Base-by-base conservation (phyloP, 306 rosid genomes). In the Elaeagnus macrophylla region DNA sequence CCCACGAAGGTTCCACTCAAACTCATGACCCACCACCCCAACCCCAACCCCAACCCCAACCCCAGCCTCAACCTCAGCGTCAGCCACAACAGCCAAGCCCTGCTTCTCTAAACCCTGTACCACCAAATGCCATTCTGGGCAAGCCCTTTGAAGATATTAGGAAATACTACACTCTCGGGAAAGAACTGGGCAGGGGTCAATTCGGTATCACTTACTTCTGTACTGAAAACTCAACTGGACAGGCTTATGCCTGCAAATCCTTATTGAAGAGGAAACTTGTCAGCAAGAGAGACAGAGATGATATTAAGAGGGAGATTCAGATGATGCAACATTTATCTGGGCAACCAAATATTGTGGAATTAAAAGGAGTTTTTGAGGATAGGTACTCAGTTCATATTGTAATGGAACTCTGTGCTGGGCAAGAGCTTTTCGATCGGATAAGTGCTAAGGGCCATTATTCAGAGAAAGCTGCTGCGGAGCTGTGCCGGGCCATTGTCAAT, bases 351-450 rank as follows among this genome's bases (percentile, higher is more conserved):
- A 75, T 85, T 45, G 97, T 85, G 1, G 95, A 83, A 45, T 83
- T 89, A 61, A 85, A 75, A 70, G 94, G 95, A 7, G 79, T 94
- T 48, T 83, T 14, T 44, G 97, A 85, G 78, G 97, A 89, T 40
- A 71, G 73, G 43, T 77, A 64, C n/a, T 89, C 95, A 0, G 95
- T 89, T 51, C 95, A 89, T 53, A 73, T 89, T 32, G 81, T 89
- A 7, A 89, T 89, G 97, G 95, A 89, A 56, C 95, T 89, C 12
- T 89, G 97, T 59, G 94, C 87, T 49, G 97, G 97, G 8, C 89
- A 88, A 2, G 95, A 89, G 68, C 80, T 89, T n/a, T 89, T 89
- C 62, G 97, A 89, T 61, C 66, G 89, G 19, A 83, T 89, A 16
- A 89, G 83, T 36, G 95, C 94, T 0, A 73, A 83, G 64, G 97